Base-by-base conservation (phyloP, 2,329 filamentous ascomycete genomes). In the Pseudopyricularia cyperi region DNA sequence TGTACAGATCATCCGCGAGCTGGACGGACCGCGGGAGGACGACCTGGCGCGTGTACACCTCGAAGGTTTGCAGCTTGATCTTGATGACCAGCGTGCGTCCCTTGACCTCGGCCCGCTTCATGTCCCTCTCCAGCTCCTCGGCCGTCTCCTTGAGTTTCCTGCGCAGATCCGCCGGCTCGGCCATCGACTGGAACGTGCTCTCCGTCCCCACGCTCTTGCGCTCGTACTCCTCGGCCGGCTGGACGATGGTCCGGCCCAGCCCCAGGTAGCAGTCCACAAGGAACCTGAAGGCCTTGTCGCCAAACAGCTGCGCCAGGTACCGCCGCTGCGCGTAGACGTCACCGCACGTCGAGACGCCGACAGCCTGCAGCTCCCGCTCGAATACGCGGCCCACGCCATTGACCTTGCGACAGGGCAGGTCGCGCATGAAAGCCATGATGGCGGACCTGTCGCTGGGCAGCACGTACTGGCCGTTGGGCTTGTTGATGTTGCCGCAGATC, bases 381-480 rank as follows among this genome's bases (percentile, higher is more conserved):
- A 96, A 83, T 0, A 97, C 93, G 22, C 93, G 80, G 0, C 93
- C 93, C n/a, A 98, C 79, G 1, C 93, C 93, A 58, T 96, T 96
- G 44, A 97, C 87, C 63, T 96, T 96, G 33, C 93, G 79, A 1
- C 89, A 89, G 0, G 90, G 84, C 24, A 98, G 71, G 30, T 83
- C 77, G 11, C 77, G 75, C 85, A 97, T 95, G 62, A 96, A 97
- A 0, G 75, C 70, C 77, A 97, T 82, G 54, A 98, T 89, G 1
- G 80, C 75, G 26, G 71, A 68, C 9, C 90, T 77, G 39, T 95
- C 83, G 51, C 76, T 86, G 0, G 84, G 76, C 2, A 97, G 71
- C 9, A 79, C 69, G 59, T 85, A 97, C 62, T 97, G 93, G 0
- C 93, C 93, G 59, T 98, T 95, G 0, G 93, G 93, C 63, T 98